Base-by-base conservation (phyloP, 345 rosid genomes). In the Citrus cavaleriei region DNA sequence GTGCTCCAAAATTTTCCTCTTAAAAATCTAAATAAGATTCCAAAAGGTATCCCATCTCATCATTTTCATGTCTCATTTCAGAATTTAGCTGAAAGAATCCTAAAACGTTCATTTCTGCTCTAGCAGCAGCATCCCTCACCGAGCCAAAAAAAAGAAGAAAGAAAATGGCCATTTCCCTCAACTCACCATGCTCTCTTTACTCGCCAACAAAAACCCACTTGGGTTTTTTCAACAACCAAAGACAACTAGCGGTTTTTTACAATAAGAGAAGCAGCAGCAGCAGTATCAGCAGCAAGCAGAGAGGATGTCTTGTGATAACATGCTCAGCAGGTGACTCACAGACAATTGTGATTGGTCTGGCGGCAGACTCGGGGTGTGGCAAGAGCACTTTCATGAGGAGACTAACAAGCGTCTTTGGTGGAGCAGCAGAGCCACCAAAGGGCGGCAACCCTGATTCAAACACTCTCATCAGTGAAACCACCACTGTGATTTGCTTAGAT, bases 361-460 rank as follows among this genome's bases (percentile, higher is more conserved):
- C 98, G 0, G 98, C 98, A 0, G 98, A 95, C 77, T 95, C 98
- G 1, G 98, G 97, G 25, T 94, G 98, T 37, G 98, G 98, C 30
- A 95, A 95, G 82, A 93, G 97, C 4, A 93, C 98, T 54, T 95
- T 95, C 88, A 95, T 95, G 92, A 82, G 99, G 84, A 85, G 99
- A 78, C 84, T 95, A 14, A 95, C 99, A 0, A 92, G 97, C 59
- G 99, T 95, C 68, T 95, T 95, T 13, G 99, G 99, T 8, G 99
- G 99, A 0, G 98, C 98, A 1, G 99, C 97, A 0, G 92, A 89
- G 91, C 95, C 99, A 69, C 99, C 98, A 0, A 92, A 80, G 79
- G 99, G 98, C 8, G 99, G 98, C 66, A 95, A 93, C 82, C 99
- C 99, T 13, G 99, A 95, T 74, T 95, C 99, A 3, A 93, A 93